phyloP scores from a whole-genome alignment of 352 stramenopile species.

The Phytophthora citrophthora region DNA sequence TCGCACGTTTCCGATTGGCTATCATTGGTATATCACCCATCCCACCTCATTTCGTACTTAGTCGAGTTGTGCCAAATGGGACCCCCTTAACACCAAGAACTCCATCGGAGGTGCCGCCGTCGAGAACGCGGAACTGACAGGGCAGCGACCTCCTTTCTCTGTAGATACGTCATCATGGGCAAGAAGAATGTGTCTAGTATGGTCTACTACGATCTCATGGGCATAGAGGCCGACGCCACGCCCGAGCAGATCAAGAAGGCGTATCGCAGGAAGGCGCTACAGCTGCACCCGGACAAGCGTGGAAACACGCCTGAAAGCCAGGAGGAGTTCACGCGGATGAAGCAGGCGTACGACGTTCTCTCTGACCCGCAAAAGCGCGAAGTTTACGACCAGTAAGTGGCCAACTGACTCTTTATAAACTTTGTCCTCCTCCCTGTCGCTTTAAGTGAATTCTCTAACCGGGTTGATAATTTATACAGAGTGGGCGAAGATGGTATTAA shows the following conservation, averaged over 20 bases:
- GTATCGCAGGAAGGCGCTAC: conserved; percentile 91
- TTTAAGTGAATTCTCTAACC: conserved; percentile 5
- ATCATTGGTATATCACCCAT: conserved; percentile 4
- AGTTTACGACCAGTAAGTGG: conserved; percentile 76
- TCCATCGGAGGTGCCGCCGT: conserved; percentile 4
- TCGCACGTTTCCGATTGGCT: conserved; percentile 13
- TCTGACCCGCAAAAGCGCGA: conserved; percentile 87
- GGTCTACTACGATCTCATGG: conserved; percentile 87
- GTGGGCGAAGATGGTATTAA: conserved; percentile 90
- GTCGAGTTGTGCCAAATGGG: conserved; percentile 12
- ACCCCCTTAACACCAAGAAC: conserved; percentile 24
- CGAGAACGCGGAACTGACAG: neutral
- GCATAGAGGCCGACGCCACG: conserved; percentile 72
- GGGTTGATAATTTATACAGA: conserved; percentile 28
- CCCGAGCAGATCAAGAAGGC: conserved; percentile 92
- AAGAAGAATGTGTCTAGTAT: conserved; percentile 78
- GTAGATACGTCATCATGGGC: conserved; percentile 19
- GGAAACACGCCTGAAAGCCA: conserved; percentile 83
- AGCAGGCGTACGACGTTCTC: conserved; percentile 94
- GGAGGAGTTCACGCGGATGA: conserved; percentile 93
- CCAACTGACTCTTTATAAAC: neutral
- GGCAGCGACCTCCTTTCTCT: conserved; percentile 3
- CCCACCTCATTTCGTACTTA: conserved; percentile 33
- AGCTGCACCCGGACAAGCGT: conserved; percentile 92
- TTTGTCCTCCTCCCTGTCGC: neutral